Evolutionary conservation across 257 asterid species (phyloP).

Genomic region (Lithospermum erythrorhizon): DNA sequence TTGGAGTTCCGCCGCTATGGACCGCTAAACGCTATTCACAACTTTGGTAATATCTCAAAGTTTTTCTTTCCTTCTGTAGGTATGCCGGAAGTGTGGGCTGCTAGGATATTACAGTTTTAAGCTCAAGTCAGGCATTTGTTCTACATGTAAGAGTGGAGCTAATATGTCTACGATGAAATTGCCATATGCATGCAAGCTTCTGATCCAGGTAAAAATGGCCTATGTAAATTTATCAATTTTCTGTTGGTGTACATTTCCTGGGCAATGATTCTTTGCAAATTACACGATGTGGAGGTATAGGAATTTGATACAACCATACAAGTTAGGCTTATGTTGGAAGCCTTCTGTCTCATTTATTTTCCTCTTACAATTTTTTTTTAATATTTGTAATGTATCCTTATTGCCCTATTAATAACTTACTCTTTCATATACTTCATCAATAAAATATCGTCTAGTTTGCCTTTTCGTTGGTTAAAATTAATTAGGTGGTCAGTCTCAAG

Average conservation of each 20-base stretch:
- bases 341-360: background rate
- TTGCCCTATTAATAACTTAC: background rate
- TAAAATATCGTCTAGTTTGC: too few species aligned
- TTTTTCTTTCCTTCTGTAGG: conserved; percentile 27
- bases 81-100: conserved; percentile 82
- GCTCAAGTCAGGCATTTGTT: conserved; percentile 61
- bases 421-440: background rate
- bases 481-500: too few species aligned
- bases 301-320: background rate
- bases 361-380: background rate
- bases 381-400: background rate
- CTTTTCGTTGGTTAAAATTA: too few species aligned
- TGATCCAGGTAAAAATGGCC: conserved; percentile 57
- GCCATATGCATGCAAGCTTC: conserved; percentile 99
- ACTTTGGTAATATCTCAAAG: conserved; percentile 4
- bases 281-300: background rate
- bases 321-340: background rate
- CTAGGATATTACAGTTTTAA: conserved; percentile 76
- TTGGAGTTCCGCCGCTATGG: too few species aligned
- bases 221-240: background rate
- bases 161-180: conserved; percentile 83
- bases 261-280: background rate
- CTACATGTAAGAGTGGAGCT: conserved; percentile 82
- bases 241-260: background rate
- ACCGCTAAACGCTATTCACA: too few species aligned